Percentiles rank a stretch among this genome's conserved stretches.
Conservation (phyloP, 768 basidiomycete genomes). For the Kwoniella botswanensis region DNA sequence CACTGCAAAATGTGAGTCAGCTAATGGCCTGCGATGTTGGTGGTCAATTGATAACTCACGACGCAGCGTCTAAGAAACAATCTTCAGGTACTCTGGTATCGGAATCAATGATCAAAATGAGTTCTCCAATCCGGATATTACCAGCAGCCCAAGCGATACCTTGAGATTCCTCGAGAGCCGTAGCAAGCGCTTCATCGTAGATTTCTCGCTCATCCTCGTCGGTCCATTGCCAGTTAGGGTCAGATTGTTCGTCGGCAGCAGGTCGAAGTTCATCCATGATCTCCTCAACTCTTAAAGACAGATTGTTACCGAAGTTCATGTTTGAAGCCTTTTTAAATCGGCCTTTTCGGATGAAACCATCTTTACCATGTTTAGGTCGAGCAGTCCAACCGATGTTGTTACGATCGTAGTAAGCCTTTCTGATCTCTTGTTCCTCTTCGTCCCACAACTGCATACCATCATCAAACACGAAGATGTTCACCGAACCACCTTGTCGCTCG, state of each 20-base stretch:
- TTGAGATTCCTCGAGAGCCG: slow-evolving; percentile 73
- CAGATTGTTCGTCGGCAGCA: slow-evolving; percentile 56
- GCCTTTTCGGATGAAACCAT: slow-evolving; percentile 79
- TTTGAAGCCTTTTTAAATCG: slow-evolving; percentile 96
- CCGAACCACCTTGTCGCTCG: slow-evolving; percentile 82
- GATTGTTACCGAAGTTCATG: slow-evolving; percentile 79
- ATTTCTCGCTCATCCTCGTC: slow-evolving; percentile 71
- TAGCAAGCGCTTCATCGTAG: slow-evolving; percentile 70
- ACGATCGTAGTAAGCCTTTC: slow-evolving; percentile 73
- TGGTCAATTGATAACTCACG: slow-evolving; percentile 22
- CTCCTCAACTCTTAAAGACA: slow-evolving; percentile 69
- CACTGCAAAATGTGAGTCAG: slow-evolving; percentile 58
- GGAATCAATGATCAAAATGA: slow-evolving; percentile 82
- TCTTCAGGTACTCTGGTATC: slow-evolving; percentile 82
- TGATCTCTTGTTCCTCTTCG: slow-evolving; percentile 69
- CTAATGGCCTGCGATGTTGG: neutral
- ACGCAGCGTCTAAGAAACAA: slow-evolving; percentile 84
- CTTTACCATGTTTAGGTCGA: slow-evolving; percentile 72
- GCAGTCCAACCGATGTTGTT: slow-evolving; percentile 82
- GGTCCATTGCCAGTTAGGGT: slow-evolving; percentile 60
- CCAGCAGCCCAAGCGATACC: slow-evolving; percentile 74
- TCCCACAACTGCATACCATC: slow-evolving; percentile 76
- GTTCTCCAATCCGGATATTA: slow-evolving; percentile 65
- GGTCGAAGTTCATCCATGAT: slow-evolving; percentile 63
- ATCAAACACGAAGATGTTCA: slow-evolving; percentile 70